Percentiles rank a stretch among this genome's conserved stretches.
Evolutionary conservation across 2,329 filamentous ascomycete genomes (phyloP).

Genomic region (Ophiocordyceps camponoti-leonardi): DNA sequence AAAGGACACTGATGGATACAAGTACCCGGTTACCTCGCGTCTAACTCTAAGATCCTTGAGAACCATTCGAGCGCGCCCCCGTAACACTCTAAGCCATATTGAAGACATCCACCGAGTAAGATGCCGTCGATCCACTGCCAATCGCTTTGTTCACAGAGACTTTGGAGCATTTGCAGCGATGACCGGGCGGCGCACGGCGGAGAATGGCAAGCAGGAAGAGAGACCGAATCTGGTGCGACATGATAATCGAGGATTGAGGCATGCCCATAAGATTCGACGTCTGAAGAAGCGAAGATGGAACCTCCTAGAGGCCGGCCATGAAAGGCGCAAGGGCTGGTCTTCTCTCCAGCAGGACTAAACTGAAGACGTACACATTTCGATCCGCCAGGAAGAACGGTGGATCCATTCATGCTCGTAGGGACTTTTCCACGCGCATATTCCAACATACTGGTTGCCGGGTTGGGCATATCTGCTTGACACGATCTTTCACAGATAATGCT

Average conservation of each 20-base stretch:
- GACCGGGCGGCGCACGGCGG: constrained; percentile 39
- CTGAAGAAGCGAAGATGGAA: too few species aligned
- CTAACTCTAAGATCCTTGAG: constrained; percentile 39
- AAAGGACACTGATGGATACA: background rate
- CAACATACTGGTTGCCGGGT: background rate
- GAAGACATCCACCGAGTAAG: constrained; percentile 75
- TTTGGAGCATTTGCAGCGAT: constrained; percentile 55
- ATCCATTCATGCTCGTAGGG: too few species aligned
- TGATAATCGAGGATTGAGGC: background rate
- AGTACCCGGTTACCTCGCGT: constrained; percentile 31
- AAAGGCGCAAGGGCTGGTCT: too few species aligned
- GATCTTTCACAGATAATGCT: constrained; percentile 7
- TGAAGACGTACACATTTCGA: background rate
- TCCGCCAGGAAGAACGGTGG: too few species aligned
- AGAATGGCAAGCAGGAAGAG: constrained; percentile 10
- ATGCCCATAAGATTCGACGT: background rate
- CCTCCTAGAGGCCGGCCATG: too few species aligned
- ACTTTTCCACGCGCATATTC: too few species aligned
- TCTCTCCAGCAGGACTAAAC: too few species aligned
- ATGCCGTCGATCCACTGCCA: constrained; percentile 93
- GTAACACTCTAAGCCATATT: constrained; percentile 78
- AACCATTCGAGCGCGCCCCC: constrained; percentile 63
- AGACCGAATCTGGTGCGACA: background rate
- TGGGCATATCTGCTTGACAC: background rate
- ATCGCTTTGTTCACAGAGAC: constrained; percentile 59